Evolutionary conservation across 1,284 basidiomycete species (phyloP).

Genomic region (Tilletia setariae): DNA sequence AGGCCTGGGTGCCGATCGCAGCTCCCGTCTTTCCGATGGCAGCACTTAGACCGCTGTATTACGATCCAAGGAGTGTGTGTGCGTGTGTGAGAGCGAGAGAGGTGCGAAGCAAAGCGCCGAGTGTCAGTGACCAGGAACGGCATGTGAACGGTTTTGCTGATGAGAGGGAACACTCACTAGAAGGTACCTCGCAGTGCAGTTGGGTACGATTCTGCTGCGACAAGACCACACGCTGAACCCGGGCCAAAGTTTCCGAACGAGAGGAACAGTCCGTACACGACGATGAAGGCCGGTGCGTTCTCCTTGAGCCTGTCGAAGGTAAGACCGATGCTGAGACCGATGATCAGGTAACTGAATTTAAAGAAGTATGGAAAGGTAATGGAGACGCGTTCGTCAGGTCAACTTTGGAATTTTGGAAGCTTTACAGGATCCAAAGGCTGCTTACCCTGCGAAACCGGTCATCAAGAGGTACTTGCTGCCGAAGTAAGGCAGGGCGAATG

Average conservation of each 20-base stretch:
- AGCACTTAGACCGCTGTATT: conserved; percentile 59
- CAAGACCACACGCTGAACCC: conserved; percentile 69
- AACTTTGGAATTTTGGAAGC: too few species aligned
- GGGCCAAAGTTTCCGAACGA: conserved; percentile 67
- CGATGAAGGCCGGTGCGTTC: conserved; percentile 67
- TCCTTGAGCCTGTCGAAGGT: conserved; percentile 59
- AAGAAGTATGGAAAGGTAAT: conserved; percentile 63
- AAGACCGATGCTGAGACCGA: conserved; percentile 66
- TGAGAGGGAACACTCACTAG: conserved; percentile 18
- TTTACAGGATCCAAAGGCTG: too few species aligned
- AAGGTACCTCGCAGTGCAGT: conserved; percentile 30
- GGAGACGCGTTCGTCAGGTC: too few species aligned
- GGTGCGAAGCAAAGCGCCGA: not conserved
- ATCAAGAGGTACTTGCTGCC: too few species aligned
- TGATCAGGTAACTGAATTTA: conserved; percentile 69
- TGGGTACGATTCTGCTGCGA: conserved; percentile 56
- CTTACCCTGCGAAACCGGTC: too few species aligned
- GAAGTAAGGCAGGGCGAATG: conserved; percentile 45
- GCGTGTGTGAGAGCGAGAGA: conserved; percentile 54
- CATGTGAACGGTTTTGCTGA: conserved; percentile 11
- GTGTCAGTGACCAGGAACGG: not conserved
- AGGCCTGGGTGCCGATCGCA: conserved; percentile 71
- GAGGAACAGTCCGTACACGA: conserved; percentile 33
- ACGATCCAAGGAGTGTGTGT: conserved; percentile 65
- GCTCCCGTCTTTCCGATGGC: conserved; percentile 74